Percentiles rank a stretch among this genome's conserved stretches.
These are phyloP conservation scores for Saccharomycopsis sp. DNA, from an alignment of 805 yeast species.

Conservation along the genomic window DNA sequence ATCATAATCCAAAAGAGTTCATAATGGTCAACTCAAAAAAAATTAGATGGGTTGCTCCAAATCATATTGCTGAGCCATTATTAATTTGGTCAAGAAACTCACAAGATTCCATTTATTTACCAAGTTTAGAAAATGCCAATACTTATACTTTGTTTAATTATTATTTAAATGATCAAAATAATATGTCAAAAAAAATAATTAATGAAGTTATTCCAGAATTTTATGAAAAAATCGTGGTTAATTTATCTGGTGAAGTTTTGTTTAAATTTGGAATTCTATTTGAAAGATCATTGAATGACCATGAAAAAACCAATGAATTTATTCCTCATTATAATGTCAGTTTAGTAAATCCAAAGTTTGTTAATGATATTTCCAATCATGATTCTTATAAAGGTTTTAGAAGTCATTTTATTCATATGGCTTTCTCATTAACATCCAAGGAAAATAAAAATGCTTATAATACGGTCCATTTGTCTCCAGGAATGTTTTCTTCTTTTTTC, in stretches of 20 bases:
- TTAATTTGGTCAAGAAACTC: constrained; percentile 51
- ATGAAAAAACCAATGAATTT: constrained; percentile 34
- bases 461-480: constrained; percentile 69
- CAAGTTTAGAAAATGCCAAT: constrained; percentile 22
- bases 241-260: constrained; percentile 48
- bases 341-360: constrained; percentile 44
- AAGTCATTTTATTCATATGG: constrained; percentile 71
- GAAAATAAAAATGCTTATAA: constrained; percentile 33
- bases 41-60: constrained; percentile 66
- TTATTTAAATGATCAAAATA: constrained; percentile 17
- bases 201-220: constrained; percentile 18
- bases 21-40: constrained; percentile 51
- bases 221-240: constrained; percentile 45
- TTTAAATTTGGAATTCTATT: constrained; percentile 49
- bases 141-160: constrained; percentile 20
- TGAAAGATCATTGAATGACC: constrained; percentile 35
- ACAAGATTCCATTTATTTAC: constrained; percentile 33
- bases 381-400: constrained; percentile 79
- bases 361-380: constrained; percentile 34
- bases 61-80: constrained; percentile 45
- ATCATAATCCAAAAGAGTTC: constrained; percentile 60
- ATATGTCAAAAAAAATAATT: neutral
- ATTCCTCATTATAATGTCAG: constrained; percentile 52
- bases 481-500: constrained; percentile 55
- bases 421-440: constrained; percentile 41